Evolutionary conservation across 352 stramenopile species (phyloP).

Genomic region (Globisporangium iwayamae): DNA sequence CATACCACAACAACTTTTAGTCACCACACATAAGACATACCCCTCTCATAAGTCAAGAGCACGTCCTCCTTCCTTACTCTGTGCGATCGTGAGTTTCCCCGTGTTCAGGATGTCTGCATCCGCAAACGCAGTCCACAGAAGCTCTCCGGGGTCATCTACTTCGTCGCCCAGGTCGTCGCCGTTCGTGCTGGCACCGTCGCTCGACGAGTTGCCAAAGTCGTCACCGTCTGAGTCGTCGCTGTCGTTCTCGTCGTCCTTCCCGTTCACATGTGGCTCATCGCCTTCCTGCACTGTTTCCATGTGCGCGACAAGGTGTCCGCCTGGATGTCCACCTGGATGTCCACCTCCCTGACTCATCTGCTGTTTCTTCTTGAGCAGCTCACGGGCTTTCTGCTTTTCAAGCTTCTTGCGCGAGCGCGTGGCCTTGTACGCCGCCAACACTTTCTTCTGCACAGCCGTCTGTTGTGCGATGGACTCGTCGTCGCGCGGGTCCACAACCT

Average conservation of each 20-base stretch:
- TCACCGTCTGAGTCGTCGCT: constrained; percentile 22
- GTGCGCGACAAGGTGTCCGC: constrained; percentile 14
- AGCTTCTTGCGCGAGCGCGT: constrained; percentile 55
- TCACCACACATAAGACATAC: neutral
- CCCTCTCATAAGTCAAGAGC: neutral
- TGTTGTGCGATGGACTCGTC: constrained; percentile 48
- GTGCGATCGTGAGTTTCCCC: constrained; percentile 41
- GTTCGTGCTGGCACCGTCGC: constrained; percentile 37
- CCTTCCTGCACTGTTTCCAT: constrained; percentile 74
- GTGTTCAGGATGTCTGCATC: constrained; percentile 33
- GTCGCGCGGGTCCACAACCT: constrained; percentile 53
- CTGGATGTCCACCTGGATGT: constrained; percentile 3
- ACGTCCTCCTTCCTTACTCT: constrained; percentile 39
- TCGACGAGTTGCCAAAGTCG: constrained; percentile 43
- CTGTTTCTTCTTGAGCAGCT: constrained; percentile 33
- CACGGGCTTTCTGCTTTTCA: constrained; percentile 50
- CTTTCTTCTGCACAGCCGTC: constrained; percentile 56
- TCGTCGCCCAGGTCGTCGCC: constrained; percentile 34
- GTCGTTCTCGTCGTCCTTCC: constrained; percentile 26
- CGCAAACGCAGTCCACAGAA: constrained; percentile 65
- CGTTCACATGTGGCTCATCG: constrained; percentile 27
- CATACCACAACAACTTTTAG: constrained; percentile 2
- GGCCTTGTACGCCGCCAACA: constrained; percentile 64
- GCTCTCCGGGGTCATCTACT: constrained; percentile 58
- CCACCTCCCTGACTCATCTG: constrained; percentile 16